Evolutionary conservation across 169 alveolate species (phyloP), one percentile per base, ranked within the genome.

Genomic region (Babesia sp.): DNA sequence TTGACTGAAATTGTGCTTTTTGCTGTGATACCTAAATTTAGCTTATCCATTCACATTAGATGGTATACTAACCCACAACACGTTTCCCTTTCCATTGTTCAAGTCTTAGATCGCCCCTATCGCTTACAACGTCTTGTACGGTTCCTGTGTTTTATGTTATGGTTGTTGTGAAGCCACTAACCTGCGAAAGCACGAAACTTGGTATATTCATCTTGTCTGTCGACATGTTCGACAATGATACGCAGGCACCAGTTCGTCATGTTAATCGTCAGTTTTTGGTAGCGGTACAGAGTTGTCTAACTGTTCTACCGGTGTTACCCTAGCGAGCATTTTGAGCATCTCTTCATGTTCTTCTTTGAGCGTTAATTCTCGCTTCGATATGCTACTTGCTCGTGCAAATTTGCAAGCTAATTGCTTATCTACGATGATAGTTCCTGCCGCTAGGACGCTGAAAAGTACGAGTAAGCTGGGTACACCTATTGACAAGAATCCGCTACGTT

Each of bases 261-360:
- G 11, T 31, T 54, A 78, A 18, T 78, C 79, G 1, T 70, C 81
- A 0, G 60, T 41, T 29, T 70, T 59, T 9, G 92, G 92, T 20
- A 87, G 34, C 37, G 92, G 91, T 16, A 86, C 90, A 7, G 92
- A 87, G 69, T 87, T 87, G 66, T 87, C 87, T 36, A 87, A 82
- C 11, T 60, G 39, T 0, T 87, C 85, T 2, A 86, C n/a, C 14
- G 90, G 86, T 26, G 33, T 60, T 8, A 87, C 85, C 42, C 53
- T 87, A 3, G 69, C 14, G 39, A 87, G 75, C 67, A 79, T 82
- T 37, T 66, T 77, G 12, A 74, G 64, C 87, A 85, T 60, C 46
- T 87, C 90, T 12, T 87, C 81, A 39, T 78, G 90, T 64, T 87
- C 91, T 50, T 87, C 92, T 31, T 77, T 59, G 0, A 81, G 84